phyloP scores from a whole-genome alignment of 1,284 basidiomycete genomes.

The Stereum hirsutum region DNA sequence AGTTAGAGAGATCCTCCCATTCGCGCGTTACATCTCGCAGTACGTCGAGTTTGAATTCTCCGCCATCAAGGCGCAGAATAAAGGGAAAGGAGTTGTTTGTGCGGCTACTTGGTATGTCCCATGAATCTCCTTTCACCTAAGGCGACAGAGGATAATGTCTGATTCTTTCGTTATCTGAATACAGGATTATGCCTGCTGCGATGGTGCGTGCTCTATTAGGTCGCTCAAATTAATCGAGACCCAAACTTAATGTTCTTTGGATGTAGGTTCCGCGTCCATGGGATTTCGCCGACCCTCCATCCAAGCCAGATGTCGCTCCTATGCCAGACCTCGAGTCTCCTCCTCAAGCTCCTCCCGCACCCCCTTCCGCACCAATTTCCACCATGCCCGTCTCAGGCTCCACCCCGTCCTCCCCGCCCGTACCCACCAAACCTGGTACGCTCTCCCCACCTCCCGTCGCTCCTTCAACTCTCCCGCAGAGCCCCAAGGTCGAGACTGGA shows the following conservation, averaged over 20 bases:
- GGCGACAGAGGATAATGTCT: too few species aligned
- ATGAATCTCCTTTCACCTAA: too few species aligned
- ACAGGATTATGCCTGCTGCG: constrained; percentile 69
- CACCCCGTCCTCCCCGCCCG: too few species aligned
- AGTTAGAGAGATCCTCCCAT: constrained; percentile 68
- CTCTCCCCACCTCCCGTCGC: too few species aligned
- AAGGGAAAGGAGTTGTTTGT: constrained; percentile 71
- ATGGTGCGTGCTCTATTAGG: constrained; percentile 32
- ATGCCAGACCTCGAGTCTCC: too few species aligned
- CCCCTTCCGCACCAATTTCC: too few species aligned
- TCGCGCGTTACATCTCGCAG: constrained; percentile 69
- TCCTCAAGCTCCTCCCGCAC: too few species aligned
- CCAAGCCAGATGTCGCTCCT: constrained; percentile 1
- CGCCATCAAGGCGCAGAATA: constrained; percentile 50
- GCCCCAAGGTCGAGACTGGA: too few species aligned
- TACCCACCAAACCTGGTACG: too few species aligned
- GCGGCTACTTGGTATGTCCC: constrained; percentile 68
- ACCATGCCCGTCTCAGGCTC: too few species aligned
- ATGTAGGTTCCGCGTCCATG: constrained; percentile 55
- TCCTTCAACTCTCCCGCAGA: too few species aligned
- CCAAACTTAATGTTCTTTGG: constrained; percentile 2
- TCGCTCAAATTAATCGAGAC: too few species aligned
- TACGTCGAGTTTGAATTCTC: constrained; percentile 67
- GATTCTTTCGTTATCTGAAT: constrained; percentile 1
- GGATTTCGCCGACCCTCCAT: constrained; percentile 53